A percentile compares a stretch with the other conserved stretches of the same genome.
These are phyloP conservation scores for Penicillium sp. DNA, from an alignment of 2,329 filamentous ascomycete genomes.

Conservation along the genomic window DNA sequence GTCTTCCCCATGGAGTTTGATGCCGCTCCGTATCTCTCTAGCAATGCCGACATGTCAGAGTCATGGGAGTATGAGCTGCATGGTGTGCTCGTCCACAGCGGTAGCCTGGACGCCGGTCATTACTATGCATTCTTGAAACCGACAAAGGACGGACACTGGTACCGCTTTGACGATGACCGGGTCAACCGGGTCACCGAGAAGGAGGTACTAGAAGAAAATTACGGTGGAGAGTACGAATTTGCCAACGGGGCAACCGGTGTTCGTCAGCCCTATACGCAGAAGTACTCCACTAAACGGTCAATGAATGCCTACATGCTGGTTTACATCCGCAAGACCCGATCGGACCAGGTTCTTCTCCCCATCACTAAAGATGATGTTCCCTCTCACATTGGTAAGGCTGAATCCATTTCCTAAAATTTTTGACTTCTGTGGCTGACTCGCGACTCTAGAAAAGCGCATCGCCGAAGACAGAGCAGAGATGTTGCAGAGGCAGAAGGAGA, in stretches of 20 bases:
- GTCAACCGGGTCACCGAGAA: constrained; percentile 91
- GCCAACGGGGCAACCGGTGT: constrained; percentile 61
- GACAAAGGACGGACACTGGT: constrained; percentile 89
- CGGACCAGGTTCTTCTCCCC: constrained; percentile 80
- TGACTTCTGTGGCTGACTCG: constrained; percentile 16
- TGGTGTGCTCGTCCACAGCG: constrained; percentile 93
- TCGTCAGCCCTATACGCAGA: constrained; percentile 66
- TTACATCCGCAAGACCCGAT: constrained; percentile 83
- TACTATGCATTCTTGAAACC: constrained; percentile 98
- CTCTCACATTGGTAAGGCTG: constrained; percentile 70
- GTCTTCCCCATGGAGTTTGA: constrained; percentile 56
- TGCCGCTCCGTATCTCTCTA: constrained; percentile 82
- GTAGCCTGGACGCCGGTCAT: constrained; percentile 94
- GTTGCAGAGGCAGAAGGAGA: constrained; percentile 80
- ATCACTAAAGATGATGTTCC: constrained; percentile 81
- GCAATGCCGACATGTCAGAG: constrained; percentile 83
- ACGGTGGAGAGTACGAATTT: constrained; percentile 79
- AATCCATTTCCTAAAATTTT: neutral
- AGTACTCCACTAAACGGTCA: constrained; percentile 66
- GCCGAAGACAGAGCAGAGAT: constrained; percentile 78
- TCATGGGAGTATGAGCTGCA: constrained; percentile 91
- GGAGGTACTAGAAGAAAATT: constrained; percentile 95
- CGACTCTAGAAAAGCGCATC: constrained; percentile 65
- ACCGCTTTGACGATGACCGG: constrained; percentile 95
- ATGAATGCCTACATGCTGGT: constrained; percentile 99